Evolutionary conservation across 768 basidiomycete genomes (phyloP), one percentile per base, ranked within the genome.

Genomic region (Coprinellus micaceus): DNA sequence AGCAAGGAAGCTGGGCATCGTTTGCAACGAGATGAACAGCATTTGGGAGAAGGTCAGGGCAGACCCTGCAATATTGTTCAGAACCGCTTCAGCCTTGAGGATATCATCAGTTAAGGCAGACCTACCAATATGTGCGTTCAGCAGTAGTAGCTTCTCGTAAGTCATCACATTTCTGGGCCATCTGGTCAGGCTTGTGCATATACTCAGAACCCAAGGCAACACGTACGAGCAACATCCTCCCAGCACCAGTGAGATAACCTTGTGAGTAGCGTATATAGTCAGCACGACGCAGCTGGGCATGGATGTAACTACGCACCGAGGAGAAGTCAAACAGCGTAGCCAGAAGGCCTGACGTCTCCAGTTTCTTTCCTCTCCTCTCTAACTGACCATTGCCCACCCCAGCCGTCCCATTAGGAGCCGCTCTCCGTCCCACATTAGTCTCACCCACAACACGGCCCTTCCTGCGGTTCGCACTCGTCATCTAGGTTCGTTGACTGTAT

Each of bases 1-100:
- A 19, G 62, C 68, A 44, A 92, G 56, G 63, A 89, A 89, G 0
- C 79, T 75, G 1, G 89, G 85, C 7, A 91, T 69, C 10, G 82
- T 82, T 53, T 86, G 86, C 10, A 79, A 29, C 5, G 89, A 79
- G 52, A 93, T 86, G 71, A 91, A 93, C 33, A 84, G 63, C 82
- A 91, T 89, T 70, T 94, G 92, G 12, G 83, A 83, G 71, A 93
- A 90, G 3, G 91, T 93, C 44, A 94, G 79, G 29, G 90, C 86
- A 10, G 90, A 86, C 21, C 89, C 90, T 89, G 40, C n/a, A 52
- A 44, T 47, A 26, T 54, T 13, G 22, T 51, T 52, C 28, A 4
- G 48, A 24, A 13, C 39, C 19, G 52, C 58, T 26, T 25, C 28
- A 19, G 21, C 29, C n/a, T n/a, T n/a, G n/a, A n/a, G n/a, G n/a